These are phyloP conservation scores for Aspergillus ruber DNA, from an alignment of 2,329 filamentous ascomycete species.

Conservation along the genomic window DNA sequence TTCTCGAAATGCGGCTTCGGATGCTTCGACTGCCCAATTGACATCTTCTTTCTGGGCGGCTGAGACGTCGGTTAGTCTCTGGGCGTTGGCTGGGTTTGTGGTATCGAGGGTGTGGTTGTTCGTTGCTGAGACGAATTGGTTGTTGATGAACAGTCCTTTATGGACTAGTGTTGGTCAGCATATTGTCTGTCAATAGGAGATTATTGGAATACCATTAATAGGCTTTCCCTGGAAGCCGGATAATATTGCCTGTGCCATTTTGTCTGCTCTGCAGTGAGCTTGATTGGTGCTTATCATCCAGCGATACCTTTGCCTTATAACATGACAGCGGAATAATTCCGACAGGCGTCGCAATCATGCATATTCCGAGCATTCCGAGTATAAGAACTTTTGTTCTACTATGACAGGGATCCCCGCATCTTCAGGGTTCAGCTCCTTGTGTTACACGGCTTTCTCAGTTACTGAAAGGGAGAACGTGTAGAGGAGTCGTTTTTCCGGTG, in stretches of 20 bases:
- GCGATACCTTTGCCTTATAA: too few relatives aligned
- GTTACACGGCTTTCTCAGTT: too few relatives aligned
- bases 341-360: too few relatives aligned
- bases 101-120: conserved; percentile 13
- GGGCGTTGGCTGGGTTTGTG: conserved; percentile 20
- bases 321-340: too few relatives aligned
- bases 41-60: conserved; percentile 20
- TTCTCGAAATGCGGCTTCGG: conserved; percentile 13
- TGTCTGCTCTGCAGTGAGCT: too few relatives aligned
- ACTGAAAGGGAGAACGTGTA: too few relatives aligned
- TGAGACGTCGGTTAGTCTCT: conserved; percentile 15
- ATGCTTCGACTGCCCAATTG: conserved; percentile 14
- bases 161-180: conserved; percentile 12
- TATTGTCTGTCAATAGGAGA: neutral
- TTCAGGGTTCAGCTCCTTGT: too few relatives aligned
- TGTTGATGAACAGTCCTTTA: conserved; percentile 23
- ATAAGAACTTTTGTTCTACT: too few relatives aligned
- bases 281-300: too few relatives aligned
- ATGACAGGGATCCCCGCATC: too few relatives aligned
- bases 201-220: conserved; percentile 6
- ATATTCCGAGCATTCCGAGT: too few relatives aligned
- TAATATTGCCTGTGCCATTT: neutral
- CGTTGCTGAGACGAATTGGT: conserved; percentile 17
- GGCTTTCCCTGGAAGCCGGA: conserved; percentile 12
- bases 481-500: too few relatives aligned